Evolutionary conservation across 2,329 filamentous ascomycete genomes (phyloP).

Genomic region (Pochonia chlamydosporia): DNA sequence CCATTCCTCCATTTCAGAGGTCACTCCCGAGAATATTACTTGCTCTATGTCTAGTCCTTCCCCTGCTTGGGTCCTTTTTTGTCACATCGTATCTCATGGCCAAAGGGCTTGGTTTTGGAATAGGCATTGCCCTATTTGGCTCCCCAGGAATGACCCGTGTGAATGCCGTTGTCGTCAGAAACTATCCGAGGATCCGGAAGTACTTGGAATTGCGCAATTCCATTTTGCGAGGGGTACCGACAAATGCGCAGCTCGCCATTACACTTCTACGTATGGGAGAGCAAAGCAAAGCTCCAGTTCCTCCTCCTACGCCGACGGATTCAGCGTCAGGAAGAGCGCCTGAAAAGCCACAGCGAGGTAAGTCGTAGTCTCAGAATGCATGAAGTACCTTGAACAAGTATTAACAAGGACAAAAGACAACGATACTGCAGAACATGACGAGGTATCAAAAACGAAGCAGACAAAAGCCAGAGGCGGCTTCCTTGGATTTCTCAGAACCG

Average conservation of each 20-base stretch:
- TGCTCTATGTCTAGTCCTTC: too few species aligned
- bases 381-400: too few species aligned
- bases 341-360: too few species aligned
- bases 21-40: slow-evolving; percentile 48
- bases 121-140: slow-evolving; percentile 76
- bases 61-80: slow-evolving; percentile 46
- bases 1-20: slow-evolving; percentile 55
- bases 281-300: slow-evolving; percentile 71
- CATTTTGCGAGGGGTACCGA: slow-evolving; percentile 74
- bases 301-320: slow-evolving; percentile 42
- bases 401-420: too few species aligned
- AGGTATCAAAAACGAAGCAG: too few species aligned
- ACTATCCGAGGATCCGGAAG: slow-evolving; percentile 68
- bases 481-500: too few species aligned
- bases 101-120: slow-evolving; percentile 59
- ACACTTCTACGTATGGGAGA: slow-evolving; percentile 79
- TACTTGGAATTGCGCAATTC: slow-evolving; percentile 70
- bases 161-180: slow-evolving; percentile 60
- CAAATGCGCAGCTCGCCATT: slow-evolving; percentile 76
- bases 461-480: too few species aligned
- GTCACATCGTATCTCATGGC: slow-evolving; percentile 51
- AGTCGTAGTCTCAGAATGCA: too few species aligned
- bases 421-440: too few species aligned
- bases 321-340: too few species aligned
- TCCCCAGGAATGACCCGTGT: too few species aligned